Evolutionary conservation across 306 rosid genomes (phyloP).

Genomic region (Vigna mungo): DNA sequence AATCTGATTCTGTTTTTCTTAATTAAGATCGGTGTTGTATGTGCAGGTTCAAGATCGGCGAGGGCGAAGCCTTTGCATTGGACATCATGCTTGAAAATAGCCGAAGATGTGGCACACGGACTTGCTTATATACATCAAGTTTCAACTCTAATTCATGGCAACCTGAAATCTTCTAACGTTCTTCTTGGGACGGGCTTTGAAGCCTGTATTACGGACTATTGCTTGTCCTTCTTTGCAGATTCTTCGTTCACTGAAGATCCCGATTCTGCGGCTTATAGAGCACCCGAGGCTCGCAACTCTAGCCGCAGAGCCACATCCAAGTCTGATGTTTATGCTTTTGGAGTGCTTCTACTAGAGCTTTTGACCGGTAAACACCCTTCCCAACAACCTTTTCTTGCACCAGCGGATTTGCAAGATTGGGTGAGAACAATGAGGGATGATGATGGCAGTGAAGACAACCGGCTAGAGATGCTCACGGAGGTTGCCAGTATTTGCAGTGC

Average conservation of each 20-base stretch:
- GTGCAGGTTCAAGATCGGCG: conserved; percentile 77
- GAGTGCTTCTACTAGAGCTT: conserved; percentile 85
- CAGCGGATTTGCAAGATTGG: conserved; percentile 78
- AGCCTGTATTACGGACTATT: conserved; percentile 84
- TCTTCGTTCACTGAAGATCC: conserved; percentile 62
- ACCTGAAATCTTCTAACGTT: conserved; percentile 84
- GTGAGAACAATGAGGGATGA: conserved; percentile 83
- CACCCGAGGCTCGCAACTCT: conserved; percentile 77
- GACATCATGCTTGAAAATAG: conserved; percentile 97
- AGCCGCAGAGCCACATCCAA: conserved; percentile 58
- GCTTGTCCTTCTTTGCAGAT: conserved; percentile 65
- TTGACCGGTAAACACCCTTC: conserved; percentile 89
- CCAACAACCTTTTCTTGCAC: conserved; percentile 78
- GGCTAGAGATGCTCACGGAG: conserved; percentile 86
- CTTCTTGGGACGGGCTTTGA: conserved; percentile 90
- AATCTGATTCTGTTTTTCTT: background rate
- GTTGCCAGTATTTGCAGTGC: conserved; percentile 85
- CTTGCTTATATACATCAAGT: conserved; percentile 83
- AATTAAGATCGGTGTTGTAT: conserved; percentile 37
- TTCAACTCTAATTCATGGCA: conserved; percentile 76
- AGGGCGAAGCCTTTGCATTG: conserved; percentile 96
- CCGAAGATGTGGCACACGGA: conserved; percentile 94
- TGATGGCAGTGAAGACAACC: conserved; percentile 68
- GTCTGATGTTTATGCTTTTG: conserved; percentile 82
- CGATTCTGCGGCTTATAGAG: conserved; percentile 67